These are phyloP conservation scores for Dictyostelium brefeldianum DNA, from an alignment of 78 protist species.

Conservation along the genomic window DNA sequence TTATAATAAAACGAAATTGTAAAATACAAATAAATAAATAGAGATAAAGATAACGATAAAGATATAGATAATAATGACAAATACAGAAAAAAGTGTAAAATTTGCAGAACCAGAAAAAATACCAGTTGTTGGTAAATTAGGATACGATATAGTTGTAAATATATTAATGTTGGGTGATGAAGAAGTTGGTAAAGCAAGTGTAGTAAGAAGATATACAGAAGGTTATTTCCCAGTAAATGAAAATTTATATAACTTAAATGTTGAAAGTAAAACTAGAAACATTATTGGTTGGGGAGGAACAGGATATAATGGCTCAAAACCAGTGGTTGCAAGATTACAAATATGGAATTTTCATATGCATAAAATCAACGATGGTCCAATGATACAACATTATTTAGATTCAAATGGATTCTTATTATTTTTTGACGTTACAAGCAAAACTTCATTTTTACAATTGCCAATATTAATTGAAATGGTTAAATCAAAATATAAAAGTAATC, in stretches of 20 bases:
- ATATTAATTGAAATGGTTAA: neutral
- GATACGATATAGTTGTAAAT: neutral
- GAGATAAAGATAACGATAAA: too few relatives aligned
- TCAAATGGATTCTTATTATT: neutral
- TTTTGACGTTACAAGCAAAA: constrained; percentile 1
- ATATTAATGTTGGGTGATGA: constrained; percentile 7
- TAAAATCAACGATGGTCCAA: neutral
- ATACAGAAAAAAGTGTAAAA: too few relatives aligned
- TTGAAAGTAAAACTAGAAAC: neutral
- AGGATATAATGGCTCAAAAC: neutral
- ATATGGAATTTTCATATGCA: constrained; percentile 7
- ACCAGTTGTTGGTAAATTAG: neutral
- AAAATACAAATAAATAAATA: too few relatives aligned
- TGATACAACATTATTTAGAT: neutral
- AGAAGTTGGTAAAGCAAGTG: constrained; percentile 14
- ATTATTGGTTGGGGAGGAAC: neutral
- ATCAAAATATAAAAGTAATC: neutral
- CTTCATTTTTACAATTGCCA: neutral
- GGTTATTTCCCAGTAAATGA: constrained; percentile 9
- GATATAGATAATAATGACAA: too few relatives aligned
- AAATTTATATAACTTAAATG: neutral
- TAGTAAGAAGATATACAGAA: neutral
- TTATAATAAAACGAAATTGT: too few relatives aligned
- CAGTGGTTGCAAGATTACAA: neutral
- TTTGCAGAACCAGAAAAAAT: too few relatives aligned